Evolutionary conservation across 345 rosid genomes (phyloP), one percentile per base, ranked within the genome.

Genomic region (Cardiospermum halicacabum): DNA sequence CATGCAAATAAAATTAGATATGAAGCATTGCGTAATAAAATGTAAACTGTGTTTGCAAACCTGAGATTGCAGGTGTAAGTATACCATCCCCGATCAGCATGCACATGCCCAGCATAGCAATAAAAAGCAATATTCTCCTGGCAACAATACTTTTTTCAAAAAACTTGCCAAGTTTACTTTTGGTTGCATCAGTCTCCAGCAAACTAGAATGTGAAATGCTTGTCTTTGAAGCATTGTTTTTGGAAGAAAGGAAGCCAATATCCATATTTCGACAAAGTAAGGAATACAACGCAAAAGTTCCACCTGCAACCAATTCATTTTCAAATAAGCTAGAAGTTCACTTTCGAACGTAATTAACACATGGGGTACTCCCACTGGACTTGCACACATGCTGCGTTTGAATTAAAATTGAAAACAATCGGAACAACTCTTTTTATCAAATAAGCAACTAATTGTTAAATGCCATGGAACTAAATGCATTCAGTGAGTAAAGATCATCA

Each of bases 31-130:
- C 43, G 39, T 19, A 16, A 15, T 19, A 24, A 47, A 56, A 27
- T 30, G 31, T 64, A 42, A 30, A 27, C 2, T 2, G 34, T 0
- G 32, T 39, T 5, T 43, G 67, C 72, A 69, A 62, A 82, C 98
- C 98, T 48, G 96, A 92, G 67, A 92, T 92, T 64, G 92, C 89
- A 0, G 98, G 92, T 15, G 96, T 92, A 59, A 89, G 96, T 69
- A 92, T 87, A 4, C 96, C 98, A 66, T 92, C 96, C 22, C 96
- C 95, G 3, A 92, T 87, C 24, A 92, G 79, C 96, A 89, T 92
- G 73, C 96, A 87, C 15, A 84, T 92, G 27, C 95, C 98, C 64
- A 92, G 72, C 80, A 92, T 89, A 66, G 94, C 92, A 70, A 84
- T 64, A 64, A 84, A 76, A 74, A 89, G 95, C 68, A 87, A 77